These are phyloP conservation scores for Saccharomyces pastorianus DNA, from an alignment of 1,139 yeast species.

Conservation along the genomic window DNA sequence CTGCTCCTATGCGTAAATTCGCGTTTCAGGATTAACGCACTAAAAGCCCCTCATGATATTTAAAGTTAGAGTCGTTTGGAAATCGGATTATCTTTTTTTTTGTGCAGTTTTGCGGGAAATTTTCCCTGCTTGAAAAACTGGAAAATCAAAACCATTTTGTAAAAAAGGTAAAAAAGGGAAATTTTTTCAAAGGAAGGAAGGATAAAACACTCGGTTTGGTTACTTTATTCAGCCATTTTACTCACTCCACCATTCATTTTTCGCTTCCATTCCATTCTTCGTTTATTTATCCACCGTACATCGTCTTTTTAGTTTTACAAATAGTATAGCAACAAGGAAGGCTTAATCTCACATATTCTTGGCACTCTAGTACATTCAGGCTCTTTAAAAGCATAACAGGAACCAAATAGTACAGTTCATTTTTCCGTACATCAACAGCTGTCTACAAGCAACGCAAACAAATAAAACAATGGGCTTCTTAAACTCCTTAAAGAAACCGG, in stretches of 20 bases:
- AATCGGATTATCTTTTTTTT: constrained; percentile 4
- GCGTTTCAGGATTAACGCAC: neutral
- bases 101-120: constrained; percentile 3
- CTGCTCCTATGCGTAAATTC: neutral
- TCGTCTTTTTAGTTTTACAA: constrained; percentile 13
- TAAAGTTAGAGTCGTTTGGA: neutral
- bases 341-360: neutral
- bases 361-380: neutral
- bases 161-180: neutral
- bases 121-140: neutral
- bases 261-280: neutral
- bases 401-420: neutral
- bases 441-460: neutral
- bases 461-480: constrained; percentile 6
- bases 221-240: neutral
- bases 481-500: neutral
- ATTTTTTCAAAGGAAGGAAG: constrained; percentile 9
- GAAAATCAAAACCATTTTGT: neutral
- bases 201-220: neutral
- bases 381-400: neutral
- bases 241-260: neutral
- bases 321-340: constrained; percentile 7
- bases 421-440: neutral
- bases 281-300: neutral
- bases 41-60: neutral